Evolutionary conservation across 345 rosid species (phyloP).

Genomic region (Citrus sp.): DNA sequence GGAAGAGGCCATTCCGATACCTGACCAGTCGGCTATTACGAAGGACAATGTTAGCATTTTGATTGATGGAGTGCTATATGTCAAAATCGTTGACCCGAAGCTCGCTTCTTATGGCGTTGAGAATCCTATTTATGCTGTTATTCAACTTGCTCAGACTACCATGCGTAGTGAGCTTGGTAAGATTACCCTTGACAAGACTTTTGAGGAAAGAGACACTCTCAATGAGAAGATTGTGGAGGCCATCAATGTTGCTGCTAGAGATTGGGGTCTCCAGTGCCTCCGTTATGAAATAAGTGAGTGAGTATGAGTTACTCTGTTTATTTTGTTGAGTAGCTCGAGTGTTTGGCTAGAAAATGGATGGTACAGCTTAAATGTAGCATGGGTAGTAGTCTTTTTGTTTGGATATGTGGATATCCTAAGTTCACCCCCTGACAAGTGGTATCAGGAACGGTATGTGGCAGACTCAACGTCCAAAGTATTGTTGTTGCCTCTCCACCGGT

Average conservation of each 20-base stretch:
- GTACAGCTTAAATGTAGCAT: too few species aligned
- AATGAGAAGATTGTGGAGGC: conserved; percentile 94
- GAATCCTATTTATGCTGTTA: conserved; percentile 86
- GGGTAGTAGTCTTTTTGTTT: too few species aligned
- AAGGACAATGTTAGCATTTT: conserved; percentile 94
- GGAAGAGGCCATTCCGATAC: conserved; percentile 93
- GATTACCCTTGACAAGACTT: conserved; percentile 95
- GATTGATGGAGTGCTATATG: conserved; percentile 88
- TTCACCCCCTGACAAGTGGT: too few species aligned
- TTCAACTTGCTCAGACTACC: conserved; percentile 92
- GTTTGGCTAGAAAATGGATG: too few species aligned
- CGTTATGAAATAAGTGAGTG: conserved; percentile 93
- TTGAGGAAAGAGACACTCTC: conserved; percentile 90
- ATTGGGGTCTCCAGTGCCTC: conserved; percentile 94
- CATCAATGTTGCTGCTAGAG: conserved; percentile 84
- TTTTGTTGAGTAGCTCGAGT: too few species aligned
- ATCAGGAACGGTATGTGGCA: too few species aligned
- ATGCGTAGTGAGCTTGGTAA: conserved; percentile 99
- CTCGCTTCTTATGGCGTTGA: conserved; percentile 94
- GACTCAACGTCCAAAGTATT: too few species aligned
- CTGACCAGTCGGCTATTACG: conserved; percentile 88
- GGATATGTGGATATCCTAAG: too few species aligned
- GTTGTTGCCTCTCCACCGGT: too few species aligned
- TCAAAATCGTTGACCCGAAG: conserved; percentile 89
- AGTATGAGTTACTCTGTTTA: neutral